These are phyloP conservation scores for Phytophthora pinifolia DNA, from an alignment of 352 stramenopile genomes.

Conservation along the genomic window DNA sequence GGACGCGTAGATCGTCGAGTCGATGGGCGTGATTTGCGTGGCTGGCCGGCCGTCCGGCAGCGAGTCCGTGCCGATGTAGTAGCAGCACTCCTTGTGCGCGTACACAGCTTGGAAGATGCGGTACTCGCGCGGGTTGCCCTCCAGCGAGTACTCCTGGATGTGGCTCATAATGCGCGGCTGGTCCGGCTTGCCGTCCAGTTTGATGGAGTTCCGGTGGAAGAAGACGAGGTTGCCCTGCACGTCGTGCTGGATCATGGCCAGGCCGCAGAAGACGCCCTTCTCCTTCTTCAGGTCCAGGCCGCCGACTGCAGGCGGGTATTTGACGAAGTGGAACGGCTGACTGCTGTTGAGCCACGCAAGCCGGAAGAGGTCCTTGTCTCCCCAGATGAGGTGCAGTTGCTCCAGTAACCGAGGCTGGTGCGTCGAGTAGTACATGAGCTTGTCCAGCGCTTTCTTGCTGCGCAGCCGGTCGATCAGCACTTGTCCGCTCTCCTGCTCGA, in stretches of 20 bases:
- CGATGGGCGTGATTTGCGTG: slow-evolving; percentile 70
- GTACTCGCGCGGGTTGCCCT: slow-evolving; percentile 72
- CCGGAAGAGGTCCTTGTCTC: slow-evolving; percentile 87
- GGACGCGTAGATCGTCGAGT: slow-evolving; percentile 70
- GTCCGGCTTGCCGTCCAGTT: slow-evolving; percentile 66
- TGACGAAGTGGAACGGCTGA: slow-evolving; percentile 80
- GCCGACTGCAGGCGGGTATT: slow-evolving; percentile 68
- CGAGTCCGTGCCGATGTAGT: slow-evolving; percentile 80
- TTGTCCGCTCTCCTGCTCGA: slow-evolving; percentile 87
- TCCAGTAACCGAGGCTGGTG: slow-evolving; percentile 70
- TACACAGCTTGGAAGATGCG: slow-evolving; percentile 83
- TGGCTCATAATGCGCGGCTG: slow-evolving; percentile 82
- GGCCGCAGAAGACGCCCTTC: slow-evolving; percentile 78
- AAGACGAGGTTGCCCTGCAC: slow-evolving; percentile 83
- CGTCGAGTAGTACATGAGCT: slow-evolving; percentile 87
- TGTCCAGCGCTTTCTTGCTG: slow-evolving; percentile 74
- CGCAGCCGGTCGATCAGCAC: slow-evolving; percentile 82
- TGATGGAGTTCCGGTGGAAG: slow-evolving; percentile 87
- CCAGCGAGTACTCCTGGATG: slow-evolving; percentile 77
- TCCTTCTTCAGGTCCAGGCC: slow-evolving; percentile 65
- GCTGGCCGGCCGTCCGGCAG: slow-evolving; percentile 61
- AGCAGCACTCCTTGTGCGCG: slow-evolving; percentile 84
- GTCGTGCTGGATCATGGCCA: slow-evolving; percentile 89
- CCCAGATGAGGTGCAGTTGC: slow-evolving; percentile 80
- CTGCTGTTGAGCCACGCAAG: slow-evolving; percentile 79